A percentile compares a stretch with the other conserved stretches of the same genome.
Conservation (phyloP, 768 basidiomycete species). For the Dictyophora rubrovolvata region DNA sequence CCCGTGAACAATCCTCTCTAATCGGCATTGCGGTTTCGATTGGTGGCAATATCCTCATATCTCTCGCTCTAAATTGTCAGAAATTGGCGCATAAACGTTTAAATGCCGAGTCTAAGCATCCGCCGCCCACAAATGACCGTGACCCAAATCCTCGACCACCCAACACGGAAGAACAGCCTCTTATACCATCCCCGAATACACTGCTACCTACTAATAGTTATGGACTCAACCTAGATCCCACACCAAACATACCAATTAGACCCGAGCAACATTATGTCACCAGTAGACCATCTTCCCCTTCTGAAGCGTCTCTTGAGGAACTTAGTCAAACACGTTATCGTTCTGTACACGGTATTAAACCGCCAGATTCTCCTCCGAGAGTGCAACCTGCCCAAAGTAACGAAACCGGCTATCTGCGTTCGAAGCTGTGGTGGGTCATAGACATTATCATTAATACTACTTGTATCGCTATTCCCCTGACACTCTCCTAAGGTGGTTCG, state of each 20-base stretch:
- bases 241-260: neutral
- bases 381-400: constrained; percentile 23
- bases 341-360: constrained; percentile 15
- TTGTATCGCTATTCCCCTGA: neutral
- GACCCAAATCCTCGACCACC: neutral
- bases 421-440: constrained; percentile 63
- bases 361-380: neutral
- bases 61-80: constrained; percentile 84
- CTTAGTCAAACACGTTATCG: constrained; percentile 10
- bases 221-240: neutral
- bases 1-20: constrained; percentile 46
- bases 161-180: neutral
- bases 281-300: neutral
- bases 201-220: neutral
- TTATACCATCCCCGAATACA: neutral
- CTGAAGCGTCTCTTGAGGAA: neutral
- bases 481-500: constrained; percentile 63
- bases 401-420: constrained; percentile 72
- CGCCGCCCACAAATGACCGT: neutral
- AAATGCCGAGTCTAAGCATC: constrained; percentile 24
- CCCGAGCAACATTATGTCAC: neutral
- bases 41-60: constrained; percentile 79
- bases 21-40: constrained; percentile 81
- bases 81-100: constrained; percentile 80
- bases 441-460: no score